Evolutionary conservation across 2,329 filamentous ascomycete genomes (phyloP).

Genomic region (Hypoxylon sp.): DNA sequence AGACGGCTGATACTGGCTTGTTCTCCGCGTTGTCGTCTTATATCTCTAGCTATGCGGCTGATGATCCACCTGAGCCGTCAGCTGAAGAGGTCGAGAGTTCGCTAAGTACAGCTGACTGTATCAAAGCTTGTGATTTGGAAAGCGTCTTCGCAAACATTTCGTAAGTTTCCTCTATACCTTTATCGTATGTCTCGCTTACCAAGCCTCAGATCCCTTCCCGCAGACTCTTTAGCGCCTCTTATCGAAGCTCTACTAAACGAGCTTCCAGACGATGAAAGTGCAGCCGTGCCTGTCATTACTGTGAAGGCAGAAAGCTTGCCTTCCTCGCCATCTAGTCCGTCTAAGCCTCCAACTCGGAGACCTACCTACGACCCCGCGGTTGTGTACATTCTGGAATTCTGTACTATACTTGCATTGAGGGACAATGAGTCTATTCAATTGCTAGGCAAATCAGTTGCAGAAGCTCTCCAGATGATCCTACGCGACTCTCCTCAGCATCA

Average conservation of each 20-base stretch:
- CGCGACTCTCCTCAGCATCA: conserved; percentile 83
- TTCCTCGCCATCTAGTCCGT: conserved; percentile 66
- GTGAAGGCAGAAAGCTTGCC: conserved; percentile 86
- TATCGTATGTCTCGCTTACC: conserved; percentile 25
- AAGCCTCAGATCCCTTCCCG: conserved; percentile 64
- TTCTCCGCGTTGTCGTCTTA: conserved; percentile 96
- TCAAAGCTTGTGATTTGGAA: conserved; percentile 86
- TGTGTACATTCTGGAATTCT: conserved; percentile 90
- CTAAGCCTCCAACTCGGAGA: conserved; percentile 61
- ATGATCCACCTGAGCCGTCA: conserved; percentile 96
- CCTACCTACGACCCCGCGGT: conserved; percentile 84
- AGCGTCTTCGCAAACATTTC: conserved; percentile 84
- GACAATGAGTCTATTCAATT: conserved; percentile 75
- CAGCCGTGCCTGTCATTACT: conserved; percentile 77
- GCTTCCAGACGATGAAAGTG: conserved; percentile 82
- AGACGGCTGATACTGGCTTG: conserved; percentile 80
- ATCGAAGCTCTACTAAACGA: conserved; percentile 80
- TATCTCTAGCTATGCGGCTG: conserved; percentile 97
- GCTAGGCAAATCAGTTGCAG: conserved; percentile 81
- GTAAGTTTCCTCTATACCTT: conserved; percentile 59
- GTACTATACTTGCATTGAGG: conserved; percentile 80
- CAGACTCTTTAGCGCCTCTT: conserved; percentile 66
- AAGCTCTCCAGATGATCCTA: conserved; percentile 81
- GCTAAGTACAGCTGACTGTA: conserved; percentile 90
- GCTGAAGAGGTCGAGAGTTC: conserved; percentile 98